A percentile compares a stretch with the other conserved stretches of the same genome.
Conservation (phyloP, 306 rosid species). For the Senna siamea region DNA sequence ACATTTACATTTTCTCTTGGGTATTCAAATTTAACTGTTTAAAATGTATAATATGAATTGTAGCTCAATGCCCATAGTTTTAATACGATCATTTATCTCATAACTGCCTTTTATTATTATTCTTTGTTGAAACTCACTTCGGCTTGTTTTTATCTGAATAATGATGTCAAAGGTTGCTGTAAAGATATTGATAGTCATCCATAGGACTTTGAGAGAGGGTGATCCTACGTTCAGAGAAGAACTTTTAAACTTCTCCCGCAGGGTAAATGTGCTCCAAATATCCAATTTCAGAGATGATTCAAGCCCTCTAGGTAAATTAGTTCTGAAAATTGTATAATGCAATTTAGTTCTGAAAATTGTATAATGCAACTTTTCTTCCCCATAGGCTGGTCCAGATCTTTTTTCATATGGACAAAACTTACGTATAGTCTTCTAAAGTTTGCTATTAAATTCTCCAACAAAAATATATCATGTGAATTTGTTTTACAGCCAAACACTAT, state of each 20-base stretch:
- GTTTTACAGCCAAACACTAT: too few species aligned
- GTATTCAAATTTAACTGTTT: not conserved
- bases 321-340: conserved; percentile 1
- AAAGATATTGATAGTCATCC: conserved; percentile 91
- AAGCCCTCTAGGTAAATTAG: conserved; percentile 73
- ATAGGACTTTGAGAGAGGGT: conserved; percentile 92
- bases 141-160: conserved; percentile 22
- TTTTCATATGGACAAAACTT: not conserved
- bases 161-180: conserved; percentile 72
- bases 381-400: not conserved
- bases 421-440: too few species aligned
- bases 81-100: not conserved
- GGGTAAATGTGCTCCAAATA: conserved; percentile 85
- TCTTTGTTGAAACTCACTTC: conserved; percentile 23
- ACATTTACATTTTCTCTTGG: not conserved
- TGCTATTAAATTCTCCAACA: too few species aligned
- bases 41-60: conserved; percentile 2
- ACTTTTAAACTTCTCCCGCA: conserved; percentile 66
- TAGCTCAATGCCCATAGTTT: not conserved
- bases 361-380: conserved; percentile 3
- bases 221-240: conserved; percentile 97
- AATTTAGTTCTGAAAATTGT: conserved; percentile 12
- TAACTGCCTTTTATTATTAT: not conserved
- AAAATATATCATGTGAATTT: too few species aligned
- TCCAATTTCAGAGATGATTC: conserved; percentile 95